phyloP scores from a whole-genome alignment of 2,329 filamentous ascomycete species.

The Botrytis squamosa region DNA sequence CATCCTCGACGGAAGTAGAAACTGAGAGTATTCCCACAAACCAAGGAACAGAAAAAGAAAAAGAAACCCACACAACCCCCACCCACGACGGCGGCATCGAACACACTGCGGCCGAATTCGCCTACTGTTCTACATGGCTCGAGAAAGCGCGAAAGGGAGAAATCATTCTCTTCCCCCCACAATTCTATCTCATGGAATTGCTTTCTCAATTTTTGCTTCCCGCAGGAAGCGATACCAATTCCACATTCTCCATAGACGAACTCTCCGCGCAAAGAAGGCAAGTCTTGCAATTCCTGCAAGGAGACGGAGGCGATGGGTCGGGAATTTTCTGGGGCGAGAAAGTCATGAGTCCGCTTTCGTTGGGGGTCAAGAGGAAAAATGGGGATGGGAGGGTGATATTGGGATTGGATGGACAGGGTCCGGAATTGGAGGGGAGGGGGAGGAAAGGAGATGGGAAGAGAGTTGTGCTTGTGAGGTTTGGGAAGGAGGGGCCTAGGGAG shows the following conservation, averaged over 20 bases:
- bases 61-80: conserved; percentile 23
- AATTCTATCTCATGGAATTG: conserved; percentile 70
- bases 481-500: conserved; percentile 50
- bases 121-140: conserved; percentile 69
- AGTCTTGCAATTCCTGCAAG: conserved; percentile 53
- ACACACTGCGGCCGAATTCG: conserved; percentile 74
- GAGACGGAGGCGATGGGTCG: conserved; percentile 44
- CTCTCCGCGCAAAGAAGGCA: conserved; percentile 51
- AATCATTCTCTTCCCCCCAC: conserved; percentile 87
- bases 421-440: conserved; percentile 49
- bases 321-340: conserved; percentile 54
- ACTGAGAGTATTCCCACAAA: neutral
- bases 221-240: conserved; percentile 24
- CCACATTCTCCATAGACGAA: conserved; percentile 31
- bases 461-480: conserved; percentile 58
- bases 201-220: conserved; percentile 52
- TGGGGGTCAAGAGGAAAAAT: conserved; percentile 45
- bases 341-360: conserved; percentile 55
- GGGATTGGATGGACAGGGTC: conserved; percentile 57
- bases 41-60: neutral
- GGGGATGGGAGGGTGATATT: conserved; percentile 55
- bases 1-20: neutral
- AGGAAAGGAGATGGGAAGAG: conserved; percentile 57
- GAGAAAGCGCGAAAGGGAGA: conserved; percentile 58
- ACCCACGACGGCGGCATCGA: conserved; percentile 59